A percentile compares a stretch with the other conserved stretches of the same genome.
phyloP scores from a whole-genome alignment of 2,329 filamentous ascomycete species.

The Penicillium sp. region DNA sequence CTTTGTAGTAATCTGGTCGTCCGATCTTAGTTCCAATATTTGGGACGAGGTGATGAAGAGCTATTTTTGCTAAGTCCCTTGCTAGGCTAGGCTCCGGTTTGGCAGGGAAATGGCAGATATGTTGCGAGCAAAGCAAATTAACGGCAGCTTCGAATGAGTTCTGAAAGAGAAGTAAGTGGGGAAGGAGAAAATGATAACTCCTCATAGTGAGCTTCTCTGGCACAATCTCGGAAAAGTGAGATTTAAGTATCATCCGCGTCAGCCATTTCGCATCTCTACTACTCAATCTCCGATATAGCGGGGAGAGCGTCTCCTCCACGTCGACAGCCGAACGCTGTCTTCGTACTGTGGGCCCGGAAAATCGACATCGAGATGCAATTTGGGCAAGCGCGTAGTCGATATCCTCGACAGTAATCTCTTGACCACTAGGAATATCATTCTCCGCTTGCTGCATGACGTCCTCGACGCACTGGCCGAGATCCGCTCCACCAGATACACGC shows the following conservation, averaged over 20 bases:
- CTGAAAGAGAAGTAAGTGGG: slow-evolving; percentile 71
- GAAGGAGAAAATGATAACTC: slow-evolving; percentile 71
- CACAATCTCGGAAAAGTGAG: slow-evolving; percentile 70
- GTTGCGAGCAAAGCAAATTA: slow-evolving; percentile 52
- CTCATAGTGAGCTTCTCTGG: slow-evolving; percentile 61
- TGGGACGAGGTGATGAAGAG: slow-evolving; percentile 56
- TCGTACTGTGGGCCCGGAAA: slow-evolving; percentile 70
- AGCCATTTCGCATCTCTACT: slow-evolving; percentile 85
- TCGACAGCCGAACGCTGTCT: slow-evolving; percentile 41
- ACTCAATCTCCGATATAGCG: slow-evolving; percentile 64
- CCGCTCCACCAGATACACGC: slow-evolving; percentile 62
- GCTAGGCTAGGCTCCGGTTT: slow-evolving; percentile 39
- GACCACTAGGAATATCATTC: slow-evolving; percentile 41
- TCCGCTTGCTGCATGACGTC: slow-evolving; percentile 66
- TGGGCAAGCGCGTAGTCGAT: slow-evolving; percentile 69
- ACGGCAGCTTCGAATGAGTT: slow-evolving; percentile 69
- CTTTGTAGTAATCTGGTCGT: slow-evolving; percentile 68
- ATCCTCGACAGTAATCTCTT: slow-evolving; percentile 69
- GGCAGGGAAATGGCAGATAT: slow-evolving; percentile 43
- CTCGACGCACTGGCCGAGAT: slow-evolving; percentile 75
- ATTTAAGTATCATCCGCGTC: slow-evolving; percentile 77
- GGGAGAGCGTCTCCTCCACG: slow-evolving; percentile 56
- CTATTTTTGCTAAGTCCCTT: slow-evolving; percentile 36
- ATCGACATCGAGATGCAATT: slow-evolving; percentile 70
- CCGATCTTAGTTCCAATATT: slow-evolving; percentile 67